Conservation (phyloP, 2,329 filamentous ascomycete genomes). For the Coniochaeta prunicola region DNA sequence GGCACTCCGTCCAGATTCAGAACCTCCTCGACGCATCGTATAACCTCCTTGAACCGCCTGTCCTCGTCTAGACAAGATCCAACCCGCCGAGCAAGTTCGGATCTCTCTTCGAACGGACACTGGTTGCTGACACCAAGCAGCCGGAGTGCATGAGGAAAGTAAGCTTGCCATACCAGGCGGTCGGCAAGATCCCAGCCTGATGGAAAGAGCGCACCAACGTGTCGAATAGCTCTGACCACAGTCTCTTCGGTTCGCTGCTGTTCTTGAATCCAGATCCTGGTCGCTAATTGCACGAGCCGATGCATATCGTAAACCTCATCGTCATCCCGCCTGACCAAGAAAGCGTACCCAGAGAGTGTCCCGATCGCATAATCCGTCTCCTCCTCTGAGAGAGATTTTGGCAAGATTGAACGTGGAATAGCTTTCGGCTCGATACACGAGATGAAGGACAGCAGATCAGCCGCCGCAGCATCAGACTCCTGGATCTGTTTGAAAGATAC, state of each 20-base stretch:
- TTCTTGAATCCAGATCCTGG: conserved; percentile 18
- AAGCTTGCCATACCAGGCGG: conserved; percentile 13
- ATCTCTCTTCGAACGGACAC: conserved; percentile 8
- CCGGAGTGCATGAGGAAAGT: conserved; percentile 17
- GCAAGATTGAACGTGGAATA: conserved; percentile 28
- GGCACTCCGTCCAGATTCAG: background rate
- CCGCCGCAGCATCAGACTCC: conserved; percentile 17
- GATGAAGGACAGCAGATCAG: conserved; percentile 27
- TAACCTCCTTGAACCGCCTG: conserved; percentile 5
- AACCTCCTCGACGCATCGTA: conserved; percentile 1
- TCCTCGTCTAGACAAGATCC: conserved; percentile 7
- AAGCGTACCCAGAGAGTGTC: conserved; percentile 23
- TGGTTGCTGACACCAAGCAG: conserved; percentile 10
- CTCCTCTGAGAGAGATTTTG: conserved; percentile 6
- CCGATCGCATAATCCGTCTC: conserved; percentile 19
- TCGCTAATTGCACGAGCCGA: conserved; percentile 25
- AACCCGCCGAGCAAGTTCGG: conserved; percentile 9
- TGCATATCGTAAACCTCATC: conserved; percentile 26
- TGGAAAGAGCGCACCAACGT: conserved; percentile 2
- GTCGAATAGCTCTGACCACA: background rate
- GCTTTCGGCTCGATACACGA: conserved; percentile 29
- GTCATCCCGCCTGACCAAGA: conserved; percentile 16
- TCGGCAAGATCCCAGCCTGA: too few species aligned
- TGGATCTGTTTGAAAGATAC: conserved; percentile 32
- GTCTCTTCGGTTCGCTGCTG: background rate